phyloP scores from a whole-genome alignment of 805 yeast species.

The Nakazawaea peltata region DNA sequence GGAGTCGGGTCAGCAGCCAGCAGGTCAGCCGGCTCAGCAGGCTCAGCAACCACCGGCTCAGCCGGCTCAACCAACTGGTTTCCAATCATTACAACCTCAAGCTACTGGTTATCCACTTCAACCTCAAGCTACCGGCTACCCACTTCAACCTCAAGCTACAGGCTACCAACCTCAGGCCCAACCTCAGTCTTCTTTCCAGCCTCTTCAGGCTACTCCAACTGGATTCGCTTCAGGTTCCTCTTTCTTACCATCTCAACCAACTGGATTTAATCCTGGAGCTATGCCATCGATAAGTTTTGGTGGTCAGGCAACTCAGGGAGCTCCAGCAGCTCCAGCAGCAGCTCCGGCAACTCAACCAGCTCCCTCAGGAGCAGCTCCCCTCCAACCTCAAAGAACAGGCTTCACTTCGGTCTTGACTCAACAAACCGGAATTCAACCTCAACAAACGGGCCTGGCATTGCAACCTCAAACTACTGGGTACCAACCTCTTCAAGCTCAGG shows the following conservation, averaged over 20 bases:
- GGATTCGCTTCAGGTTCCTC: constrained; percentile 20
- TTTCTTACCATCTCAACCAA: constrained; percentile 22
- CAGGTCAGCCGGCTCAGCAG: neutral
- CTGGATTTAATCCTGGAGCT: constrained; percentile 14
- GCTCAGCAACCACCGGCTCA: constrained; percentile 10
- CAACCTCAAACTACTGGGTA: constrained; percentile 33
- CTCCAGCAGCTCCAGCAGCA: neutral
- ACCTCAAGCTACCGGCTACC: constrained; percentile 64
- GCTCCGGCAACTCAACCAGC: neutral
- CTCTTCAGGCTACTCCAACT: too few relatives aligned
- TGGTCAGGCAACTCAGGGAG: neutral
- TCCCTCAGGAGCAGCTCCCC: constrained; percentile 18
- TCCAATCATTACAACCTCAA: constrained; percentile 13
- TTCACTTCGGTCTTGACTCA: constrained; percentile 8
- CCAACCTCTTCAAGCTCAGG: constrained; percentile 33
- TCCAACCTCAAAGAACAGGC: constrained; percentile 27
- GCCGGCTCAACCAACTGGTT: constrained; percentile 9
- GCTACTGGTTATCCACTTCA: constrained; percentile 21
- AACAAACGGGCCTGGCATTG: constrained; percentile 14
- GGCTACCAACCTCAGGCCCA: constrained; percentile 26
- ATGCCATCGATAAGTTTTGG: constrained; percentile 1
- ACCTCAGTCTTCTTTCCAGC: constrained; percentile 40
- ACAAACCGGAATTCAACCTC: constrained; percentile 12
- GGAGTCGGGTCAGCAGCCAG: neutral
- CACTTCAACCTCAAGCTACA: constrained; percentile 14